These are phyloP conservation scores for Globisporangium camurandrum DNA, from an alignment of 352 stramenopile species.

Conservation along the genomic window DNA sequence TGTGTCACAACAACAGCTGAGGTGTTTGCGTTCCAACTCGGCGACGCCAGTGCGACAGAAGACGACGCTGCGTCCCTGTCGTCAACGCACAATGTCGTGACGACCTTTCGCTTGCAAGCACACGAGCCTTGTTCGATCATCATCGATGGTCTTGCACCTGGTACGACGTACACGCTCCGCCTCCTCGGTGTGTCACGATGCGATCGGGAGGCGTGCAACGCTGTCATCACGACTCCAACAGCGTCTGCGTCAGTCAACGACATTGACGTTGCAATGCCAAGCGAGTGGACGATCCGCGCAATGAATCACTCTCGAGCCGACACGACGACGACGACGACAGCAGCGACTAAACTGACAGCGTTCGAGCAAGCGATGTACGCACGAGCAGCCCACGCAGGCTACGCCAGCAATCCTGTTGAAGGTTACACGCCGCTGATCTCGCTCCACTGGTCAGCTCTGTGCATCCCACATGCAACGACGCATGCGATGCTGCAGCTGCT, in stretches of 20 bases:
- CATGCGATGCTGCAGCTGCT: conserved; percentile 14
- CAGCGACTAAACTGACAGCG: no score
- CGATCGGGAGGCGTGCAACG: conserved; percentile 27
- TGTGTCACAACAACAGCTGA: background rate
- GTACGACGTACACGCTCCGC: conserved; percentile 28
- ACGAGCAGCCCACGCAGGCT: conserved; percentile 10
- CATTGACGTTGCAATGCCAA: background rate
- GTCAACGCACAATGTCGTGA: no score
- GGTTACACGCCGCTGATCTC: conserved; percentile 13
- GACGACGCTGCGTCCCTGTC: no score
- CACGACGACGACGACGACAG: background rate
- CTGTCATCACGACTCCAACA: conserved; percentile 16
- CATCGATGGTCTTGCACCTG: conserved; percentile 15
- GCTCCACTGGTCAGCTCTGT: conserved; percentile 15
- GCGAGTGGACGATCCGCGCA: conserved; percentile 11
- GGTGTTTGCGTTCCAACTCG: conserved; percentile 9
- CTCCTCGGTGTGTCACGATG: conserved; percentile 27
- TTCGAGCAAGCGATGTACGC: conserved; percentile 15
- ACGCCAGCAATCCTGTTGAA: conserved; percentile 2
- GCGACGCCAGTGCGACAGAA: no score
- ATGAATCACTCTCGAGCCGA: conserved; percentile 12
- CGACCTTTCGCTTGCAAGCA: background rate
- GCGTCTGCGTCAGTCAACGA: background rate
- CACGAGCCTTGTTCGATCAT: conserved; percentile 13
- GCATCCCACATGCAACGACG: conserved; percentile 12